Conservation (phyloP, 768 basidiomycete species). For the Exidia glandulosa region DNA sequence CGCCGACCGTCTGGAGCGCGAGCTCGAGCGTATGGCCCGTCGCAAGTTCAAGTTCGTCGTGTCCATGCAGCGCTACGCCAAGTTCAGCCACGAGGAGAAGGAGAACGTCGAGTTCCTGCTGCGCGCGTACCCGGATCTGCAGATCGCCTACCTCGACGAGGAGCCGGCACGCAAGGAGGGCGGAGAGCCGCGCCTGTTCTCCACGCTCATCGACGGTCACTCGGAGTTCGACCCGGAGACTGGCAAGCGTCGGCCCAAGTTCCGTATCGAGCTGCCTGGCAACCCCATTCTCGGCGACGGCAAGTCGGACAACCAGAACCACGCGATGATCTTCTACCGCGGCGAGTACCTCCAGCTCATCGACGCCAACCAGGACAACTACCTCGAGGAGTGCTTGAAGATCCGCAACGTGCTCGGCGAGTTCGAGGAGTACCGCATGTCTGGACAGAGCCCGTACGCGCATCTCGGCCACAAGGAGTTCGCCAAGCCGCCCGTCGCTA, state of each 20-base stretch:
- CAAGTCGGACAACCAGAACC: slow-evolving; percentile 99
- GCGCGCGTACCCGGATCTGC: slow-evolving; percentile 95
- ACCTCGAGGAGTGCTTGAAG: slow-evolving; percentile 98
- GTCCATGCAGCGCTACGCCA: slow-evolving; percentile 98
- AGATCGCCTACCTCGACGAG: slow-evolving; percentile 97
- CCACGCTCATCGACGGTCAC: slow-evolving; percentile 93
- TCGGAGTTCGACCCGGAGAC: slow-evolving; percentile 88
- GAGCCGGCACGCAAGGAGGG: slow-evolving; percentile 90
- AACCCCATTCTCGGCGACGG: slow-evolving; percentile 99
- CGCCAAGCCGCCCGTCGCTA: slow-evolving; percentile 81
- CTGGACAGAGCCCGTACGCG: slow-evolving; percentile 84
- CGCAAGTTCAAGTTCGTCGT: slow-evolving; percentile 99
- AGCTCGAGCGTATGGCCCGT: slow-evolving; percentile 94
- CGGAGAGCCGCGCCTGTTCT: slow-evolving; percentile 90
- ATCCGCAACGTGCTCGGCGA: slow-evolving; percentile 97
- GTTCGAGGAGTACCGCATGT: slow-evolving; percentile 86
- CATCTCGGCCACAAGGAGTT: slow-evolving; percentile 86
- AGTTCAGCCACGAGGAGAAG: slow-evolving; percentile 98
- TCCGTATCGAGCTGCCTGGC: slow-evolving; percentile 95
- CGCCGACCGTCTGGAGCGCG: slow-evolving; percentile 91
- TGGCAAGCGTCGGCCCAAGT: slow-evolving; percentile 86
- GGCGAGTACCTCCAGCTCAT: slow-evolving; percentile 99
- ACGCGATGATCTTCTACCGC: slow-evolving; percentile 98
- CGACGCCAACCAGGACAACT: slow-evolving; percentile 99
- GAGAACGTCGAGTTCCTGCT: slow-evolving; percentile 98